phyloP scores from a whole-genome alignment of 306 rosid genomes.

The Pyrus pyrifolia region DNA sequence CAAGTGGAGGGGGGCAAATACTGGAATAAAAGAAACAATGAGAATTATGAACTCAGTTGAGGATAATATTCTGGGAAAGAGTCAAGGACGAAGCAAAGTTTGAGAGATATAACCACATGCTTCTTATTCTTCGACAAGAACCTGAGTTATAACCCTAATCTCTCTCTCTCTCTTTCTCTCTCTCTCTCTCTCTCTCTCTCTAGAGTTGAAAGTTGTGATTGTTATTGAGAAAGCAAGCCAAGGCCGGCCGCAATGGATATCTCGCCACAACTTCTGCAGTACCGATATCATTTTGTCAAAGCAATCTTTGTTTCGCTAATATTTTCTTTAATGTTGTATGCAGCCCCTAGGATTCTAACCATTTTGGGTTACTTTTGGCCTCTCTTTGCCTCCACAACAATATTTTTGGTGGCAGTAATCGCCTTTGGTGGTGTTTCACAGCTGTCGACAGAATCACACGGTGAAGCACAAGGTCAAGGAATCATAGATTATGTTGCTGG shows the following conservation, averaged over 20 bases:
- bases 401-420: constrained; percentile 42
- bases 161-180: constrained; percentile 23
- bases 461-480: constrained; percentile 56
- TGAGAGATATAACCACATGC: constrained; percentile 24
- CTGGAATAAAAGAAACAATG: too few relatives aligned
- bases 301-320: constrained; percentile 36
- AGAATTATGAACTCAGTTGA: too few relatives aligned
- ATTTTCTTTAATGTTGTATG: constrained; percentile 44
- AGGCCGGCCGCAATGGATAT: constrained; percentile 18
- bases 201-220: neutral
- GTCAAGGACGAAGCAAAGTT: constrained; percentile 31
- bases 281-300: constrained; percentile 49
- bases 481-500: constrained; percentile 67
- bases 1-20: too few relatives aligned
- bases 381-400: constrained; percentile 69
- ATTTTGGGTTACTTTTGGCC: constrained; percentile 80
- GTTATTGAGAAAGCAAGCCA: neutral
- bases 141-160: neutral
- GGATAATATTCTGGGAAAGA: too few relatives aligned
- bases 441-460: constrained; percentile 40
- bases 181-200: constrained; percentile 14
- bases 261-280: constrained; percentile 46
- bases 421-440: constrained; percentile 62
- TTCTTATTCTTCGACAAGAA: constrained; percentile 10
- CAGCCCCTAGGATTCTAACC: constrained; percentile 46